Conservation (phyloP, 2,329 filamentous ascomycete genomes). For the Diaporthe capsici region DNA sequence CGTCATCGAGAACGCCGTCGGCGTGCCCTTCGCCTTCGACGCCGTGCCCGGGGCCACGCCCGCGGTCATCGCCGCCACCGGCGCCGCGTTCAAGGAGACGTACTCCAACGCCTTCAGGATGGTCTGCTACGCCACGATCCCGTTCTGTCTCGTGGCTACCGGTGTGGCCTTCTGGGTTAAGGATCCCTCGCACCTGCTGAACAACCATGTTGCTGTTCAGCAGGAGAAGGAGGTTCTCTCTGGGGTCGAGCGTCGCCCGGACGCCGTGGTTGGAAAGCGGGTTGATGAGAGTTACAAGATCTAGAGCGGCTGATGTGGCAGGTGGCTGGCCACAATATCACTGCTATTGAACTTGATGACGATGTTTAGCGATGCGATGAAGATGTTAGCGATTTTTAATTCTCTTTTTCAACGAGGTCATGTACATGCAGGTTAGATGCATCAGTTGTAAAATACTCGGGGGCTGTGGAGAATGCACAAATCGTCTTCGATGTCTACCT, state of each 20-base stretch:
- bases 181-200: constrained; percentile 50
- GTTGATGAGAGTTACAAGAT: not conserved
- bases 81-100: constrained; percentile 47
- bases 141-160: constrained; percentile 46
- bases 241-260: constrained; percentile 7
- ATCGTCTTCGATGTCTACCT: not conserved
- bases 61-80: constrained; percentile 32
- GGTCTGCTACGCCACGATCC: constrained; percentile 48
- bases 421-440: not conserved
- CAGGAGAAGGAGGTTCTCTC: constrained; percentile 47
- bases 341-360: not conserved
- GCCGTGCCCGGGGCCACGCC: constrained; percentile 45
- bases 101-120: constrained; percentile 49
- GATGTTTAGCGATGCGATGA: not conserved
- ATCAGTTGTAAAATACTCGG: not conserved
- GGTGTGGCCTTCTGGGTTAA: constrained; percentile 44
- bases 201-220: constrained; percentile 51
- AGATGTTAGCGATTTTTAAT: not conserved
- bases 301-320: not conserved
- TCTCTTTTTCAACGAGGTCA: constrained; percentile 5
- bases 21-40: constrained; percentile 45
- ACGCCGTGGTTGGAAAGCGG: not conserved
- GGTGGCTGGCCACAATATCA: constrained; percentile 5
- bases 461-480: not conserved
- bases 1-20: constrained; percentile 50